Percentiles rank a stretch among this genome's conserved stretches.
phyloP scores from a whole-genome alignment of 495 filamentous ascomycete species.

The Hypoxylon lienhwacheense region DNA sequence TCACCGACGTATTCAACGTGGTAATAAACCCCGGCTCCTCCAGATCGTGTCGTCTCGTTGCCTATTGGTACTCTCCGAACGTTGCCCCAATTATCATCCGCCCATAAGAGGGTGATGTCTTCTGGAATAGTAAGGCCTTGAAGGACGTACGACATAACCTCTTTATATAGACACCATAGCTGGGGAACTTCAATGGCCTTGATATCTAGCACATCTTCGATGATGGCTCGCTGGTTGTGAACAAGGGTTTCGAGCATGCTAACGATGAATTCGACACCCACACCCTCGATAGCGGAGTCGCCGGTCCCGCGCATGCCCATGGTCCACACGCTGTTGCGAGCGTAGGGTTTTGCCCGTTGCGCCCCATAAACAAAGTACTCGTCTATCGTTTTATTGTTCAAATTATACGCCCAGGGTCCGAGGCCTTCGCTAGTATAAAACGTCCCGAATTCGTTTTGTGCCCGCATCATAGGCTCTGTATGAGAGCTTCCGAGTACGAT shows the following conservation, averaged over 20 bases:
- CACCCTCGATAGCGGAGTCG: conserved; percentile 61
- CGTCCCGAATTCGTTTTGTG: conserved; percentile 67
- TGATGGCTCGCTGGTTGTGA: conserved; percentile 58
- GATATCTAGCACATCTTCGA: conserved; percentile 57
- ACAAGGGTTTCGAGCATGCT: conserved; percentile 61
- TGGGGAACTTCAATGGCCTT: conserved; percentile 64
- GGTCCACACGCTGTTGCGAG: conserved; percentile 63
- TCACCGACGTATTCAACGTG: conserved; percentile 75
- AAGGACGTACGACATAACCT: conserved; percentile 69
- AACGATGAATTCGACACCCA: conserved; percentile 59
- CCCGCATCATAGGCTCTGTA: conserved; percentile 73
- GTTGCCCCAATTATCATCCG: conserved; percentile 78
- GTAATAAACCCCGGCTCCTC: conserved; percentile 76
- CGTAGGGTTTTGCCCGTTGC: conserved; percentile 64
- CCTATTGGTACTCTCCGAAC: conserved; percentile 64
- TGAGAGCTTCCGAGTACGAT: conserved; percentile 73
- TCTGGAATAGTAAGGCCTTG: conserved; percentile 68
- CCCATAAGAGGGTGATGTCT: conserved; percentile 71
- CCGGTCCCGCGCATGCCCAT: conserved; percentile 75
- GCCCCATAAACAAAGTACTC: conserved; percentile 70
- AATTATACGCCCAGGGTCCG: conserved; percentile 67
- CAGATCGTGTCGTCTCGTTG: conserved; percentile 61
- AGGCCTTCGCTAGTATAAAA: conserved; percentile 49
- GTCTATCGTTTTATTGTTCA: conserved; percentile 65
- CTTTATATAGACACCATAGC: conserved; percentile 73